Conservation (phyloP, 495 filamentous ascomycete species). For the Penicillium pulvis region DNA sequence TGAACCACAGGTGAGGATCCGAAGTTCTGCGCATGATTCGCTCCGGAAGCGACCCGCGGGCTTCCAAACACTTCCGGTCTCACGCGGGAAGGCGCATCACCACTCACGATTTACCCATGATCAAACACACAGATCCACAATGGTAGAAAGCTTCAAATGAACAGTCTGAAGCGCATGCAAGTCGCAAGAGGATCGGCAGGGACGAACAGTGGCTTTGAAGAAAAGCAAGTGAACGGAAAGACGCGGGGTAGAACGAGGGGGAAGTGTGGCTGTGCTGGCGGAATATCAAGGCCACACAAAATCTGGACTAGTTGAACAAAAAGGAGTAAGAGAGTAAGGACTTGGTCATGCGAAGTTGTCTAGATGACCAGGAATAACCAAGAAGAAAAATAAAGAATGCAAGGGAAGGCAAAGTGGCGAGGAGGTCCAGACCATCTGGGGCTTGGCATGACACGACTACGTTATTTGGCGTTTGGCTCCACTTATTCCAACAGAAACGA, state of each 20-base stretch:
- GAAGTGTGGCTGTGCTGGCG: slow-evolving; percentile 28
- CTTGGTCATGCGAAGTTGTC: neutral
- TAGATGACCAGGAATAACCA: slow-evolving; percentile 1
- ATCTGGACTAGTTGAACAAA: slow-evolving; percentile 5
- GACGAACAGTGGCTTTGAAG: slow-evolving; percentile 1
- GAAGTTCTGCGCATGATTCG: neutral
- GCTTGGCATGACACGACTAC: slow-evolving; percentile 11
- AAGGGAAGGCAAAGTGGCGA: slow-evolving; percentile 9
- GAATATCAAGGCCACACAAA: neutral
- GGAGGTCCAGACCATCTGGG: slow-evolving; percentile 23
- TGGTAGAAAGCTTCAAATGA: neutral
- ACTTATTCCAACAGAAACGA: neutral
- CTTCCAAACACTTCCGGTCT: neutral
- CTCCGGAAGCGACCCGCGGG: neutral
- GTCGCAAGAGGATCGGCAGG: slow-evolving; percentile 13
- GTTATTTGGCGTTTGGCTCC: neutral
- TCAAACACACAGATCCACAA: slow-evolving; percentile 21
- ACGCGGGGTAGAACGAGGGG: slow-evolving; percentile 30
- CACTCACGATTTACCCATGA: slow-evolving; percentile 52
- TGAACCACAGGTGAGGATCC: too few relatives aligned
- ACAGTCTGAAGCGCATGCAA: slow-evolving; percentile 12
- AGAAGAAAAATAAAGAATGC: slow-evolving; percentile 4
- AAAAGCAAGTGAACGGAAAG: slow-evolving; percentile 12
- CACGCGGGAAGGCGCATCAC: slow-evolving; percentile 11
- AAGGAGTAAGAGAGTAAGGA: neutral